phyloP scores from a whole-genome alignment of 768 basidiomycete species.

The Postia placenta region DNA sequence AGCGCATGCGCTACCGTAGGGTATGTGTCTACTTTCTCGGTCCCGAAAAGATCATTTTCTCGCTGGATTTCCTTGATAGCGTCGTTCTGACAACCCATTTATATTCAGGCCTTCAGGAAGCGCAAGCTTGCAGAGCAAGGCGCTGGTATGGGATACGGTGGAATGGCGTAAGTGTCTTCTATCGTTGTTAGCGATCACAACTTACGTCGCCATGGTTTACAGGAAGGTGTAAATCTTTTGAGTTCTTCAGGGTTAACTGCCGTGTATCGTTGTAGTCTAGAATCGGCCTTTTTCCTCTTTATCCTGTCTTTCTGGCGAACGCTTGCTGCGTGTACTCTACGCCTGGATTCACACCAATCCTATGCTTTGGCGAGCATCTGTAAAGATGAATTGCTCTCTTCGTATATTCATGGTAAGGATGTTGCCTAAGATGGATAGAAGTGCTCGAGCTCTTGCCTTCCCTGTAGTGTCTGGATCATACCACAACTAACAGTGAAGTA shows the following conservation, averaged over 20 bases:
- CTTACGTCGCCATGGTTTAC: background rate
- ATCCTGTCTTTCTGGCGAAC: background rate
- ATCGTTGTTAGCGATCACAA: background rate
- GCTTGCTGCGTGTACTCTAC: background rate
- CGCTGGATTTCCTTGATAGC: background rate
- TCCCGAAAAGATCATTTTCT: background rate
- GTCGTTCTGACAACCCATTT: conserved; percentile 1
- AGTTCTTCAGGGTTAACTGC: background rate
- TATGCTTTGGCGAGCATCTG: too few relatives aligned
- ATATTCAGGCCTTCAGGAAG: conserved; percentile 61
- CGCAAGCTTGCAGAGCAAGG: conserved; percentile 65
- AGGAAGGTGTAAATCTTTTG: conserved; percentile 2
- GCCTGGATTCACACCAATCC: too few relatives aligned
- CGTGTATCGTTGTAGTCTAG: conserved; percentile 5
- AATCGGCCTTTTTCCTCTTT: conserved; percentile 3
- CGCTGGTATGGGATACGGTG: conserved; percentile 54
- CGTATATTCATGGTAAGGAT: too few relatives aligned
- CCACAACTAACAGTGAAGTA: too few relatives aligned
- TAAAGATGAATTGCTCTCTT: too few relatives aligned
- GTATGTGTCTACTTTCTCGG: conserved; percentile 33
- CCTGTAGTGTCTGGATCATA: too few relatives aligned
- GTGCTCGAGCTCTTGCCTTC: too few relatives aligned
- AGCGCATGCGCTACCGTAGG: conserved; percentile 83
- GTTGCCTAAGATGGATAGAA: too few relatives aligned
- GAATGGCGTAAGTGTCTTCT: conserved; percentile 32